phyloP scores from a whole-genome alignment of 192 early-diverging fungal genomes.

The Geranomyces michiganensis region DNA sequence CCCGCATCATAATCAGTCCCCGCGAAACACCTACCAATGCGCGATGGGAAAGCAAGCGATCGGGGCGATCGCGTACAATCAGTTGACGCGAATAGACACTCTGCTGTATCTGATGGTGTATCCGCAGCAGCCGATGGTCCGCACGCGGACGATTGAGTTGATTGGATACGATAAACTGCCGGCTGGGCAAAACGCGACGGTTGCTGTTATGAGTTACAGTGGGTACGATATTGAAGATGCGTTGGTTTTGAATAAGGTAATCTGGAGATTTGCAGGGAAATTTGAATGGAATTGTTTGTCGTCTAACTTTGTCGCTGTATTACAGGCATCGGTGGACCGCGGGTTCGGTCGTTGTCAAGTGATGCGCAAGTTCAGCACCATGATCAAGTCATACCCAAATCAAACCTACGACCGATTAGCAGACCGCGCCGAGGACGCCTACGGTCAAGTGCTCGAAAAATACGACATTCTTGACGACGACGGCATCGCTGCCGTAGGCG shows the following conservation, averaged over 20 bases:
- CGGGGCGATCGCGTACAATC: conserved; percentile 94
- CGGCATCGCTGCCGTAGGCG: conserved; percentile 88
- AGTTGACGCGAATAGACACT: conserved; percentile 92
- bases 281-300: background rate
- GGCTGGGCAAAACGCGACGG: conserved; percentile 74
- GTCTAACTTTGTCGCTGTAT: too few relatives aligned
- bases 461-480: conserved; percentile 82
- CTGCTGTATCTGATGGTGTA: conserved; percentile 95
- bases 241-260: conserved; percentile 89
- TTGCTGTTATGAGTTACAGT: conserved; percentile 96
- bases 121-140: conserved; percentile 97
- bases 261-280: background rate
- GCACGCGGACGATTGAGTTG: conserved; percentile 95
- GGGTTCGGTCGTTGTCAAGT: conserved; percentile 96
- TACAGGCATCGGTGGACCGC: conserved; percentile 81
- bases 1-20: conserved; percentile 98
- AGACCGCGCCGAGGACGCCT: conserved; percentile 54
- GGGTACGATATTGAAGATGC: conserved; percentile 99
- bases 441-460: conserved; percentile 45
- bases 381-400: conserved; percentile 90
- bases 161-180: conserved; percentile 93
- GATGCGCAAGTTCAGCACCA: conserved; percentile 83
- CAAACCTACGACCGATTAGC: conserved; percentile 80
- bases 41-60: conserved; percentile 99
- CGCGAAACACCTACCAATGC: conserved; percentile 94